Conservation (phyloP, 768 basidiomycete genomes). For the Saitozyma sp. region DNA sequence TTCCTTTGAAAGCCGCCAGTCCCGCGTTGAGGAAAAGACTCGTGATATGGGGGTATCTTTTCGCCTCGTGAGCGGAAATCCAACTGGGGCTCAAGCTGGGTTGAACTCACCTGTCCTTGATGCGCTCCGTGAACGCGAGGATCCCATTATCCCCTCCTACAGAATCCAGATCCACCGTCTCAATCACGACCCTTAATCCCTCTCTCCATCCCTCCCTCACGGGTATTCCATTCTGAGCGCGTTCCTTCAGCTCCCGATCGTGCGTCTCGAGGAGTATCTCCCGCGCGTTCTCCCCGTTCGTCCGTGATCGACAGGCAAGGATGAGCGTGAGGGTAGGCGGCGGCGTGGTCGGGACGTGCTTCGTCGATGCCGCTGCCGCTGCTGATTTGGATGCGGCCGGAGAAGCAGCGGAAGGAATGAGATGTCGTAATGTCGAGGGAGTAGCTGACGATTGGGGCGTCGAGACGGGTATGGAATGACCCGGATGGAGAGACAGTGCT, state of each 20-base stretch:
- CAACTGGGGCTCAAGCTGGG: not conserved
- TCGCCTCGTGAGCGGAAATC: not conserved
- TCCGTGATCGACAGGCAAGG: conserved; percentile 47
- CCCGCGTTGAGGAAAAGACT: conserved; percentile 52
- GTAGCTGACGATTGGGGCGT: conserved; percentile 27
- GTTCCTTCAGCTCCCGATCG: conserved; percentile 24
- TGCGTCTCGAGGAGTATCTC: conserved; percentile 29
- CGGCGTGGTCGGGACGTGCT: conserved; percentile 1
- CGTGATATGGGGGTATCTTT: conserved; percentile 51
- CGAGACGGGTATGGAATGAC: conserved; percentile 18
- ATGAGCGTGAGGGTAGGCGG: conserved; percentile 49
- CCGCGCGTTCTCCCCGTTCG: conserved; percentile 37
- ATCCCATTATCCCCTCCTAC: conserved; percentile 40
- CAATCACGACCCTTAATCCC: conserved; percentile 45
- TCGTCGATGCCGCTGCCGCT: not conserved
- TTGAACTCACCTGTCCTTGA: conserved; percentile 41
- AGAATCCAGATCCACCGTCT: conserved; percentile 45
- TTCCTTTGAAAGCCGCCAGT: conserved; percentile 38
- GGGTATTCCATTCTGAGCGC: conserved; percentile 24
- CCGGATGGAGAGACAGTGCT: conserved; percentile 40
- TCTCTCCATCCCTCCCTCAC: conserved; percentile 42
- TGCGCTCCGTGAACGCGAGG: conserved; percentile 35
- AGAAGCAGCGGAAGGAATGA: conserved; percentile 2
- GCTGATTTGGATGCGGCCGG: not conserved
- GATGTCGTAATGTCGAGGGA: conserved; percentile 15